phyloP scores from a whole-genome alignment of 2,329 filamentous ascomycete species.

The Colletotrichum sp. region DNA sequence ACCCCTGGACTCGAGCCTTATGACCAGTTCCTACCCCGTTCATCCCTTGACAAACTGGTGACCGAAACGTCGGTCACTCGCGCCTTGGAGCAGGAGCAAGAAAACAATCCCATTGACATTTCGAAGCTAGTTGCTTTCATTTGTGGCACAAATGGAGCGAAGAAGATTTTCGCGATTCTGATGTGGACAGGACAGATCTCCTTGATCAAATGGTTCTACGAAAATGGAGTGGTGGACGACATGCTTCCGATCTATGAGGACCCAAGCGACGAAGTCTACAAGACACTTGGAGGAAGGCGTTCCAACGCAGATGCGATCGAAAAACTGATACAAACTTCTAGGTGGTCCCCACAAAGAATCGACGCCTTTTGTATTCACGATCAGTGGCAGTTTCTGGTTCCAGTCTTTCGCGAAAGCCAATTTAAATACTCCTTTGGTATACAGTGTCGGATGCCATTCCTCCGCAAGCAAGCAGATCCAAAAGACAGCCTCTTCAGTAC shows the following conservation, averaged over 20 bases:
- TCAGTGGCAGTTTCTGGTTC: not conserved
- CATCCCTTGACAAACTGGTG: not conserved
- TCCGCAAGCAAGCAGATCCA: not conserved
- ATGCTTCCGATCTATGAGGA: not conserved
- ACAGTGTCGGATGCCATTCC: not conserved
- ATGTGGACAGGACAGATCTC: accelerated
- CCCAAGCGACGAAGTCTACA: not conserved
- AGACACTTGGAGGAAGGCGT: no score
- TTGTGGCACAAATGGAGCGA: not conserved
- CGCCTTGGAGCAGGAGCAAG: not conserved
- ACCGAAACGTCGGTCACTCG: not conserved
- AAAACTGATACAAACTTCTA: no score
- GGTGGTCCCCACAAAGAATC: not conserved
- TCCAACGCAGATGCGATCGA: no score
- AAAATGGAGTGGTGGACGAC: not conserved
- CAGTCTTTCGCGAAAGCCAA: not conserved
- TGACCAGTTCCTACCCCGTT: not conserved
- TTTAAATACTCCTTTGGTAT: not conserved
- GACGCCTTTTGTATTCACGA: not conserved
- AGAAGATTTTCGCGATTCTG: not conserved
- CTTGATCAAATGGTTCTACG: not conserved
- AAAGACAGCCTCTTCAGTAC: not conserved
- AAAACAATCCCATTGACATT: not conserved
- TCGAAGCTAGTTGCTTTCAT: not conserved
- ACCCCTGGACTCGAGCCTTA: not conserved